Base-by-base conservation (phyloP, 2,329 filamentous ascomycete genomes). In the Trichoderma koningii region DNA sequence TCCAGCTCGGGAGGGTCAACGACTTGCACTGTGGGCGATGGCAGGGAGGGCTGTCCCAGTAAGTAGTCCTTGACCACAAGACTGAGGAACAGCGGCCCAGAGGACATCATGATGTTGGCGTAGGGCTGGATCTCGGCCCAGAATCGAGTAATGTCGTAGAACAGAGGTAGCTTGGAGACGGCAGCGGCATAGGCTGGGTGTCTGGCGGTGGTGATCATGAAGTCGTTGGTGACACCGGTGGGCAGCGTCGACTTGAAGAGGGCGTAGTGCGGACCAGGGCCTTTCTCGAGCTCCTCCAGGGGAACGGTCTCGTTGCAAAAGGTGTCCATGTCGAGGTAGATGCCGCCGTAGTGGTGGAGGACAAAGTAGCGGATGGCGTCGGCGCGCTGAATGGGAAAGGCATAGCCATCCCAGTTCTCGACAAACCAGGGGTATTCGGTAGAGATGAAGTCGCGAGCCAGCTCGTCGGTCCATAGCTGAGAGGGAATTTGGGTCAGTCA, bases 341-440 rank as follows among this genome's bases (percentile, higher is more conserved):
- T 87, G 47, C 91, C 91, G 63, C 91, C 91, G 73, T 86, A 93
- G 76, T 91, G 86, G 61, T 87, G 83, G 38, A 95, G 82, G 21
- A 93, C 82, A 73, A 94, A 93, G 78, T 94, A 94, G 57, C 91
- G 85, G 71, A 94, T 90, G 5, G 89, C 82, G 73, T 94, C 91
- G 64, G 90, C 89, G 67, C 90, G 85, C 77, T 93, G 89, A 68
- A 94, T 92, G 14, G 88, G 87, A 75, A 89, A 91, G 38, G 81
- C 82, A 77, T 93, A 94, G 71, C 82, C 83, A 72, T 91, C 87
- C 72, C 90, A 95, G 0, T 88, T 91, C 60, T 86, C 81, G 17
- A 92, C 79, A 75, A 92, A 93, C 88, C 89, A 93, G 1, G 89
- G 86, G 71, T 92, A 94, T 75, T 93, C 85, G 38, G 81, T 79